A percentile compares a stretch with the other conserved stretches of the same genome.
Evolutionary conservation across 805 yeast species (phyloP).

Genomic region (Phaffomyces thermotolerans): DNA sequence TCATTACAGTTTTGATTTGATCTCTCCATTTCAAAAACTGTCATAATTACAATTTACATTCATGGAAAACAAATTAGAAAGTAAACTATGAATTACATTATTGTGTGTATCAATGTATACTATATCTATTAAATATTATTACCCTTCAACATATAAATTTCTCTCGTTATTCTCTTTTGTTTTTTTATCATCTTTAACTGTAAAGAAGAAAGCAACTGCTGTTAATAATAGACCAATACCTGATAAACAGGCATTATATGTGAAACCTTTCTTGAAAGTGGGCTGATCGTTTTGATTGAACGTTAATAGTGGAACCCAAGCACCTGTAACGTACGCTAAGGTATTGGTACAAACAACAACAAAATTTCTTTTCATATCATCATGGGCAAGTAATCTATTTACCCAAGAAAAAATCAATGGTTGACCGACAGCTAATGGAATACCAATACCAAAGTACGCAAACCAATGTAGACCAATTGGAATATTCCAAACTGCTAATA

Average conservation of each 20-base stretch:
- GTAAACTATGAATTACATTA: too few relatives aligned
- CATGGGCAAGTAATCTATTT: constrained; percentile 35
- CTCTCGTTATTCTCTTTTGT: background rate
- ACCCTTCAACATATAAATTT: background rate
- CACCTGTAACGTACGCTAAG: constrained; percentile 35
- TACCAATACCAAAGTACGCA: constrained; percentile 39
- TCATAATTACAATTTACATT: too few relatives aligned
- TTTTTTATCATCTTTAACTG: constrained; percentile 2
- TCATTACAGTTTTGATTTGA: too few relatives aligned
- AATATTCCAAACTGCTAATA: constrained; percentile 42
- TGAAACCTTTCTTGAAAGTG: constrained; percentile 31
- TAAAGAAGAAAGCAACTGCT: background rate
- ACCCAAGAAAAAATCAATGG: constrained; percentile 53
- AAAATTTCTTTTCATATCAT: constrained; percentile 29
- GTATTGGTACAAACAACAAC: constrained; percentile 36
- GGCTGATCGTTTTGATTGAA: constrained; percentile 34
- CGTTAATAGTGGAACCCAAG: constrained; percentile 35
- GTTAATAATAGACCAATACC: constrained; percentile 2
- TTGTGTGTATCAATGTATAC: too few relatives aligned
- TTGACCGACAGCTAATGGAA: constrained; percentile 46
- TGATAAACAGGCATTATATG: constrained; percentile 25
- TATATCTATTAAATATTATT: background rate
- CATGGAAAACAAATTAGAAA: background rate
- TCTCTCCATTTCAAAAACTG: too few relatives aligned
- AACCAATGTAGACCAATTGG: constrained; percentile 44